Percentiles rank a stretch among this genome's conserved stretches.
Evolutionary conservation across 2,329 filamentous ascomycete species (phyloP).

Genomic region (Neopestalotiopsis sp.): DNA sequence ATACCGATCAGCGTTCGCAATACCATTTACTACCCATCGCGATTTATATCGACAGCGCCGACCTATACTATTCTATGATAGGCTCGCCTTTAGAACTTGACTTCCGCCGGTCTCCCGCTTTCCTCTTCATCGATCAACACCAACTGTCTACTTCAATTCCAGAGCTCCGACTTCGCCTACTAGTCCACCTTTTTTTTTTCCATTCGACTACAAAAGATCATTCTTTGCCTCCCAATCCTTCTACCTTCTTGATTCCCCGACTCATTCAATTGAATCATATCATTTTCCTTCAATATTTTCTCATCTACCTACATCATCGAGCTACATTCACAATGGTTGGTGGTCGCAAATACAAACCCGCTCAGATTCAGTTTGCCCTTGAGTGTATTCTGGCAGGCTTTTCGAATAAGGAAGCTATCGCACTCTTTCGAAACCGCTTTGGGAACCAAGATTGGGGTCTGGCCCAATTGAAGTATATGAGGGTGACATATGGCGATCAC

Average conservation of each 20-base stretch:
- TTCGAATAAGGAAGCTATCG: constrained; percentile 15
- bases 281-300: background rate
- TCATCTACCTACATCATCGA: background rate
- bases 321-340: constrained; percentile 18
- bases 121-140: too few species aligned
- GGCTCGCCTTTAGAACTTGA: too few species aligned
- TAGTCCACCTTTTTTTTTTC: too few species aligned
- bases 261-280: background rate
- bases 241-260: background rate
- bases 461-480: constrained; percentile 21
- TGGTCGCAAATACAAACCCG: constrained; percentile 26
- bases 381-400: constrained; percentile 18
- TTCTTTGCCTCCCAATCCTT: too few species aligned
- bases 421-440: constrained; percentile 18
- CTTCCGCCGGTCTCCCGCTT: too few species aligned
- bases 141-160: too few species aligned
- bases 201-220: too few species aligned
- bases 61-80: too few species aligned
- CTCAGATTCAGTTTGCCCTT: constrained; percentile 28
- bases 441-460: constrained; percentile 7
- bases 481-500: background rate
- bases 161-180: too few species aligned
- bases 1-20: too few species aligned
- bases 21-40: too few species aligned
- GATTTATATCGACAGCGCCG: too few species aligned